Conservation (phyloP, 345 rosid genomes). For the Melastoma malabathricum region DNA sequence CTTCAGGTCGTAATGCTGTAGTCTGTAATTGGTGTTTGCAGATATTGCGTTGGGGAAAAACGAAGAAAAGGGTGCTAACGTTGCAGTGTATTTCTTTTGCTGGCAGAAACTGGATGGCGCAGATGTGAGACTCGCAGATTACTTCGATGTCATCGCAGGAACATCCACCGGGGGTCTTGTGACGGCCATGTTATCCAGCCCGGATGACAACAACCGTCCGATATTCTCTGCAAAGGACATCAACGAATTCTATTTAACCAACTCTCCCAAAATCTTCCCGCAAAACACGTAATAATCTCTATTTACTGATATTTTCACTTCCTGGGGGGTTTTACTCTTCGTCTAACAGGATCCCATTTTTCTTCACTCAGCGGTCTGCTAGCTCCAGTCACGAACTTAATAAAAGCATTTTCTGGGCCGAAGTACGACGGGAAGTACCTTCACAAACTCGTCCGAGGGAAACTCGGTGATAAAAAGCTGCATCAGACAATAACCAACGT, state of each 20-base stretch:
- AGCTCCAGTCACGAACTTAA: slow-evolving; percentile 7
- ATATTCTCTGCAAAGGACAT: slow-evolving; percentile 25
- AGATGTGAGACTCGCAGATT: slow-evolving; percentile 23
- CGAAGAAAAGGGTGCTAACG: neutral
- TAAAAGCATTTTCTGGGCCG: slow-evolving; percentile 14
- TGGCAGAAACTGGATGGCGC: slow-evolving; percentile 23
- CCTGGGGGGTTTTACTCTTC: too few species aligned
- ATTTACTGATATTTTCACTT: too few species aligned
- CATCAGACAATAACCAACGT: slow-evolving; percentile 20
- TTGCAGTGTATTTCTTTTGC: neutral
- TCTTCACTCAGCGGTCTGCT: slow-evolving; percentile 2
- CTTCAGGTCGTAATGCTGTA: slow-evolving; percentile 16
- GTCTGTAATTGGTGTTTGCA: neutral
- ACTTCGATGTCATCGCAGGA: slow-evolving; percentile 21
- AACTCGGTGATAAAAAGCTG: slow-evolving; percentile 13
- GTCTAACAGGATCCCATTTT: neutral
- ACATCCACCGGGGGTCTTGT: slow-evolving; percentile 28
- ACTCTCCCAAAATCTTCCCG: slow-evolving; percentile 20
- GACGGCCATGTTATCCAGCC: slow-evolving; percentile 20
- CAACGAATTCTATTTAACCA: slow-evolving; percentile 9
- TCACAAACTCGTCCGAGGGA: slow-evolving; percentile 12
- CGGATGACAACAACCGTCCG: slow-evolving; percentile 19
- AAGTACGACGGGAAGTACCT: slow-evolving; percentile 20
- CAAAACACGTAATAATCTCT: slow-evolving; percentile 7
- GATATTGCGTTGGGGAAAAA: neutral